A percentile compares a stretch with the other conserved stretches of the same genome.
phyloP scores from a whole-genome alignment of 2,329 filamentous ascomycete species.

The Xylariaceae sp. region DNA sequence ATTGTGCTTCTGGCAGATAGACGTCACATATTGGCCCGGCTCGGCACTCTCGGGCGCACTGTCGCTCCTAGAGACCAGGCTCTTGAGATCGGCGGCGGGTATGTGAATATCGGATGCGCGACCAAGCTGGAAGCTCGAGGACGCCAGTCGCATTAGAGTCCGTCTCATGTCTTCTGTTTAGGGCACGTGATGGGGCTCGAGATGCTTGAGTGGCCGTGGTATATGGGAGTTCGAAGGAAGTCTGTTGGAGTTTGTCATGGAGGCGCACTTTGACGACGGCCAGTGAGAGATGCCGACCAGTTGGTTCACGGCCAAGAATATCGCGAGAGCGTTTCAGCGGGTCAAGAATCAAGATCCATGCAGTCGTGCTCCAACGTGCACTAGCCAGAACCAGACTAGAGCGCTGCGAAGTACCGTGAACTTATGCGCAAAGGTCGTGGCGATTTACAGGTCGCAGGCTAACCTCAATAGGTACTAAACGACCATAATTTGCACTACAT shows the following conservation, averaged over 20 bases:
- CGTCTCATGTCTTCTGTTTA: constrained; percentile 21
- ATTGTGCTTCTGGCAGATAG: constrained; percentile 39
- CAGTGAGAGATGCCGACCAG: no score
- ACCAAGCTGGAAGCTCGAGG: background rate
- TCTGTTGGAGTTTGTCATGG: background rate
- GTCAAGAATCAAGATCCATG: no score
- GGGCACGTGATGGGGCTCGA: background rate
- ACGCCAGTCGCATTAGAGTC: constrained; percentile 12
- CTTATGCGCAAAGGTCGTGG: no score
- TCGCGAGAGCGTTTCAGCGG: no score
- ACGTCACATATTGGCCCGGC: constrained; percentile 18
- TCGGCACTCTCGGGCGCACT: constrained; percentile 2
- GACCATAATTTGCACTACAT: no score
- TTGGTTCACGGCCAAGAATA: no score
- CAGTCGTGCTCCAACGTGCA: no score
- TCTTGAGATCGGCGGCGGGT: background rate
- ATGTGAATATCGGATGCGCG: background rate
- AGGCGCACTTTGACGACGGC: no score
- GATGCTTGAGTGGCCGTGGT: background rate
- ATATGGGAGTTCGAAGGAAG: background rate
- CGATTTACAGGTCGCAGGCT: no score
- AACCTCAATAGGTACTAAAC: no score
- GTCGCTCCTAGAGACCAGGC: background rate
- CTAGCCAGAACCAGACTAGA: no score
- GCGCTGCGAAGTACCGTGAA: no score